Base-by-base conservation (phyloP, 1,284 basidiomycete genomes). In the Tilletia horrida region DNA sequence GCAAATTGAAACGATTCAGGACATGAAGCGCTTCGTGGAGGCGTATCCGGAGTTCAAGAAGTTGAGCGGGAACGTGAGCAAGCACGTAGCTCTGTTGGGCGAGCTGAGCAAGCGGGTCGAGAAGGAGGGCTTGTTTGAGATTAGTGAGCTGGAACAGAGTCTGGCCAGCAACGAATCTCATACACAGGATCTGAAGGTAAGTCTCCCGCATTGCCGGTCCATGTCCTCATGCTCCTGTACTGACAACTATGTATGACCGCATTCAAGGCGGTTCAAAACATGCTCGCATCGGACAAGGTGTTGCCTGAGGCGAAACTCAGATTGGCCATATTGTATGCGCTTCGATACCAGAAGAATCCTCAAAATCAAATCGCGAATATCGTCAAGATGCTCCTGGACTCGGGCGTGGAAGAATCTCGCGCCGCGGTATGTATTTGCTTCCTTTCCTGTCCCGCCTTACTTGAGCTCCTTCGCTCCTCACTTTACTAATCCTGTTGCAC, bases 21-120 rank as follows among this genome's bases (percentile, higher is more conserved):
- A 99, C 79, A 79, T 80, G 79, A 78, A 77, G 66, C 67, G 73
- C 16, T 99, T 99, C 78, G 91, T 99, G 2, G 96, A 99, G 81
- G 94, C 97, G 76, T 99, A 97, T 83, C 96, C 96, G 1, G 96
- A 98, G 82, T 97, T 98, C 82, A 86, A 90, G 73, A 94, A 94
- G 79, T 86, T 98, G 40, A 93, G 96, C 2, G 94, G 94, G 25
- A 99, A 99, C 82, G 96, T 99, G 40, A 93, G 91, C 83, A 99
- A 98, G 83, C 96, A 98, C 79, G 96, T 98, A 25, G 91, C 94
- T 8, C 84, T 99, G 13, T 93, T 99, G 0, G 95, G 95, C 44
- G 96, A 98, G 82, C 86, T 99, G 69, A 96, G 93, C 79, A 85
- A 93, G 68, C 82, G 97, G 47, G 93, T 98, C 23, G 91, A 90